Evolutionary conservation across 208 protist species (phyloP).

Genomic region (Leishmania amazonensis): DNA sequence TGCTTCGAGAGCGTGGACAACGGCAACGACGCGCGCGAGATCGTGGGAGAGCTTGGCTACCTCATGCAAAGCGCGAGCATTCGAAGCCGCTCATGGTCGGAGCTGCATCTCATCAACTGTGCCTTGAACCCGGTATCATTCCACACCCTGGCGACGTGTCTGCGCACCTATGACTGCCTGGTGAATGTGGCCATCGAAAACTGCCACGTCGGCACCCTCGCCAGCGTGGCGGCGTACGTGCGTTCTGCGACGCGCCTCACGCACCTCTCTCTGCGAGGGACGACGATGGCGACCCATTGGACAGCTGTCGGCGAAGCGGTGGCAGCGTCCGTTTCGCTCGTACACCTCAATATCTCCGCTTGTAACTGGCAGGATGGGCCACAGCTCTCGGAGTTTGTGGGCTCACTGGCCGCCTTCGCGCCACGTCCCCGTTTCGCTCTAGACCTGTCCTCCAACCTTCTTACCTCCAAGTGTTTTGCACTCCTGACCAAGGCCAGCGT

Average conservation of each 20-base stretch:
- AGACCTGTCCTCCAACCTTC: slow-evolving; percentile 44
- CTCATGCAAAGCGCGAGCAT: slow-evolving; percentile 9
- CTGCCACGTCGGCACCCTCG: slow-evolving; percentile 35
- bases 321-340: slow-evolving; percentile 24
- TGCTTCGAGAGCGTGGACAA: slow-evolving; percentile 38
- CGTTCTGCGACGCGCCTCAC: slow-evolving; percentile 26
- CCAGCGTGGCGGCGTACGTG: slow-evolving; percentile 38
- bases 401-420: slow-evolving; percentile 29
- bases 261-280: slow-evolving; percentile 55
- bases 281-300: slow-evolving; percentile 41
- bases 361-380: slow-evolving; percentile 49
- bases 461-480: slow-evolving; percentile 38
- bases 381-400: slow-evolving; percentile 38
- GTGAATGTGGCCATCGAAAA: slow-evolving; percentile 47
- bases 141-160: slow-evolving; percentile 15
- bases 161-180: slow-evolving; percentile 37
- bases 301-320: slow-evolving; percentile 36
- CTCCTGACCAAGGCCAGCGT: slow-evolving; percentile 27
- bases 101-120: slow-evolving; percentile 29
- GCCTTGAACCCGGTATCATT: slow-evolving; percentile 23
- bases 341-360: slow-evolving; percentile 37
- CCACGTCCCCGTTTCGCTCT: slow-evolving; percentile 41
- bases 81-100: slow-evolving; percentile 11
- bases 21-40: slow-evolving; percentile 42
- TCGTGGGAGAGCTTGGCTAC: slow-evolving; percentile 47